These are phyloP conservation scores for Curvularia eragrostidis DNA, from an alignment of 2,329 filamentous ascomycete genomes.

Conservation along the genomic window DNA sequence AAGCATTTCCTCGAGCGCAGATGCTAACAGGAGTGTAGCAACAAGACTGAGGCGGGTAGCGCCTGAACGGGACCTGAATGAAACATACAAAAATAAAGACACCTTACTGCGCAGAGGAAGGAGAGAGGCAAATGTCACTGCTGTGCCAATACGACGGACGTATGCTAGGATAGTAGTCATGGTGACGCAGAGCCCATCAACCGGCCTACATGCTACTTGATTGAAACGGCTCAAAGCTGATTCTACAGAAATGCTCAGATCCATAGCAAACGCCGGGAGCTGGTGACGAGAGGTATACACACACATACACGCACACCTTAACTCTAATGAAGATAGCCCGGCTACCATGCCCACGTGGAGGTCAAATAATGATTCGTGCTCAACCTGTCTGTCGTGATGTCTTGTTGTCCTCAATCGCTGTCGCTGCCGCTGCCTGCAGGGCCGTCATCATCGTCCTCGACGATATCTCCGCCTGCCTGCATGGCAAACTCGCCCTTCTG, in stretches of 20 bases:
- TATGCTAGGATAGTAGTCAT: conserved; percentile 10
- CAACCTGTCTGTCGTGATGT: conserved; percentile 2
- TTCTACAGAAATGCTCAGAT: conserved; percentile 12
- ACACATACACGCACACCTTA: conserved; percentile 10
- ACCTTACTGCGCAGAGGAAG: not conserved
- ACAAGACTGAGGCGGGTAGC: conserved; percentile 26
- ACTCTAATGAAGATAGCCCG: conserved; percentile 12
- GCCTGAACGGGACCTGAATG: not conserved
- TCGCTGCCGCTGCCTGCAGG: conserved; percentile 59
- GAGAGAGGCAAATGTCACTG: conserved; percentile 2
- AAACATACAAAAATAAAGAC: not conserved
- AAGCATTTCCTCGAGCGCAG: not conserved
- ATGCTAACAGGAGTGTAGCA: conserved; percentile 24
- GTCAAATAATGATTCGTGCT: conserved; percentile 4
- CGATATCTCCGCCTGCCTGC: conserved; percentile 56
- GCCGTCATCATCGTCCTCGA: conserved; percentile 57
- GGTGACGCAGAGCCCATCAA: conserved; percentile 2
- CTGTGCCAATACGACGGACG: conserved; percentile 3
- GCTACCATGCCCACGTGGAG: conserved; percentile 2
- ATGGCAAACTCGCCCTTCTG: conserved; percentile 73
- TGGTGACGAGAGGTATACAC: conserved; percentile 7
- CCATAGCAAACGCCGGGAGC: conserved; percentile 6
- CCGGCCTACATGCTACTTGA: conserved; percentile 14
- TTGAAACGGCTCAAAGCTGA: conserved; percentile 9
- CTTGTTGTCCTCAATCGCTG: conserved; percentile 39